These are phyloP conservation scores for Trypanosomatidae sp. DNA, from an alignment of 208 protist genomes.

Conservation along the genomic window DNA sequence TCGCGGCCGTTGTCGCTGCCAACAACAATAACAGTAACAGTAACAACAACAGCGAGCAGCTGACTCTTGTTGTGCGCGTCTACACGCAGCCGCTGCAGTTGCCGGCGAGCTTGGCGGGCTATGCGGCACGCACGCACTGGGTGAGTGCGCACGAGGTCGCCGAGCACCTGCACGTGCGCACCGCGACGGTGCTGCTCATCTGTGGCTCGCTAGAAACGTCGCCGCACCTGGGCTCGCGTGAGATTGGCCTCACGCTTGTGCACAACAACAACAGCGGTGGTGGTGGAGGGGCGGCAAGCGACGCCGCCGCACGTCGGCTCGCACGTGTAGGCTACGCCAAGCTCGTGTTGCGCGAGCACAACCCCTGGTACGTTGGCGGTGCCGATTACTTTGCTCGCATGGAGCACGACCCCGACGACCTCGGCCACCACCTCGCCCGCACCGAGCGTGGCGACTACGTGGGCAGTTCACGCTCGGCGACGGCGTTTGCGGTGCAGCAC, in stretches of 20 bases:
- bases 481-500: constrained; percentile 1
- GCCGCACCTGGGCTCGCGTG: constrained; percentile 66
- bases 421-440: constrained; percentile 54
- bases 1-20: background rate
- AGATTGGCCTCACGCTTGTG: constrained; percentile 74
- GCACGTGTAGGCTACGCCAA: constrained; percentile 76
- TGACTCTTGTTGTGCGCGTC: constrained; percentile 20
- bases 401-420: constrained; percentile 38
- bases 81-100: constrained; percentile 23
- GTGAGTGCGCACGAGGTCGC: constrained; percentile 51
- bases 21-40: background rate
- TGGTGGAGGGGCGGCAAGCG: too few species aligned
- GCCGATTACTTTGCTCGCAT: constrained; percentile 54
- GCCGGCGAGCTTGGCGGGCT: constrained; percentile 31
- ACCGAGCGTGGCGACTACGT: constrained; percentile 45
- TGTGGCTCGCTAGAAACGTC: constrained; percentile 63
- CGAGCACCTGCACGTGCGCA: constrained; percentile 19
- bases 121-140: constrained; percentile 50
- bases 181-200: constrained; percentile 37
- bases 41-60: constrained; percentile 4
- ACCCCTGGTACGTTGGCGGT: constrained; percentile 70
- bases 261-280: too few species aligned
- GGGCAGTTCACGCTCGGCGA: constrained; percentile 19
- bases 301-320: constrained; percentile 49
- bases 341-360: constrained; percentile 35